Conservation (phyloP, 1,284 basidiomycete species). For the Dichomitus squalens region DNA sequence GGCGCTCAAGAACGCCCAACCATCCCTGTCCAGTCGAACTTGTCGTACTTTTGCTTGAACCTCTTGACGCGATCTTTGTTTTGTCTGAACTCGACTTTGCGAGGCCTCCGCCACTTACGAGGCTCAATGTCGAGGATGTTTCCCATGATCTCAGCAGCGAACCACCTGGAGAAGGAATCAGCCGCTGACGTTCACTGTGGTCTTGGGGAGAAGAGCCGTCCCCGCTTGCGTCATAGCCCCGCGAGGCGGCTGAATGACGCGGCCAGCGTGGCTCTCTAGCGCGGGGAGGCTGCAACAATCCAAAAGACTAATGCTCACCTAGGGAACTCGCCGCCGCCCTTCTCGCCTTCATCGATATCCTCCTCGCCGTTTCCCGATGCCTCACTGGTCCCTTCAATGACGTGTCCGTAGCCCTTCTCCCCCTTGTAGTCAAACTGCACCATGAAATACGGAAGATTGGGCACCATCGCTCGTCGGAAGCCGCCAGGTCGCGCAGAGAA, state of each 20-base stretch:
- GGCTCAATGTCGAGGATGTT: conserved; percentile 89
- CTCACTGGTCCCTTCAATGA: conserved; percentile 87
- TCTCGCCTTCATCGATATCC: conserved; percentile 80
- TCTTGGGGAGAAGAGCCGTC: neutral
- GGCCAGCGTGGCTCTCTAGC: too few species aligned
- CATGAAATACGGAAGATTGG: conserved; percentile 98
- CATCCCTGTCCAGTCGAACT: conserved; percentile 82
- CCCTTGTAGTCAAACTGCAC: conserved; percentile 98
- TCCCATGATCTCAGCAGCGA: conserved; percentile 94
- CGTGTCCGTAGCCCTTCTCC: conserved; percentile 95
- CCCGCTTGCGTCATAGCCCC: too few species aligned
- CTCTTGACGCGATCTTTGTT: conserved; percentile 71
- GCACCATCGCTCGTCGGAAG: conserved; percentile 91
- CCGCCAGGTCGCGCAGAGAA: conserved; percentile 88
- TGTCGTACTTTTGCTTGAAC: conserved; percentile 71
- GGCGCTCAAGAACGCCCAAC: conserved; percentile 38
- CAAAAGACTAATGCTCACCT: conserved; percentile 70
- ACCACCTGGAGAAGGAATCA: conserved; percentile 63
- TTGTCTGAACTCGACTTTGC: conserved; percentile 67
- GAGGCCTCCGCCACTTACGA: conserved; percentile 84
- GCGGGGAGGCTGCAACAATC: neutral
- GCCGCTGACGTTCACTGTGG: neutral
- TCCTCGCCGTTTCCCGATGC: conserved; percentile 65
- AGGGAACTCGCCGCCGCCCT: conserved; percentile 88
- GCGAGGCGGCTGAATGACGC: too few species aligned